Evolutionary conservation across 2,329 filamentous ascomycete species (phyloP).

Genomic region (Chalaropsis thielavioides): DNA sequence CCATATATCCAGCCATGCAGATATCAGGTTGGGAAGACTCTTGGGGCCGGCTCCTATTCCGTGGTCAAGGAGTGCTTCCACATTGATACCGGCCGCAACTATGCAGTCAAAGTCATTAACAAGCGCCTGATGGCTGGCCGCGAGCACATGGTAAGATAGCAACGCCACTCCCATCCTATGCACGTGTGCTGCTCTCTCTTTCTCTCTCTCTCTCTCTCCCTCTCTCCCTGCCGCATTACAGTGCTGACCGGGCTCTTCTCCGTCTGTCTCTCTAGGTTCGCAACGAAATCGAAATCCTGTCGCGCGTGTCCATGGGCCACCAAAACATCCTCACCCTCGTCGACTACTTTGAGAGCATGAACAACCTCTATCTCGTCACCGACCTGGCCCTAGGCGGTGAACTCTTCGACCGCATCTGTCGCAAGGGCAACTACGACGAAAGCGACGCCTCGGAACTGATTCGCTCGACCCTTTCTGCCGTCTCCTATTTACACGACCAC

Average conservation of each 20-base stretch:
- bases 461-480: constrained; percentile 86
- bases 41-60: constrained; percentile 92
- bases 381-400: constrained; percentile 93
- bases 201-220: no score
- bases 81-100: constrained; percentile 93
- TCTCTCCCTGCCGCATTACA: background rate
- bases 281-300: constrained; percentile 95
- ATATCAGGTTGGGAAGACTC: constrained; percentile 97
- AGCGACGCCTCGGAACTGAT: constrained; percentile 92
- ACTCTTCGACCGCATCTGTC: constrained; percentile 95
- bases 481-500: constrained; percentile 95
- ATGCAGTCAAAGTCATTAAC: constrained; percentile 98
- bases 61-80: constrained; percentile 98
- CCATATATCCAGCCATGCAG: constrained; percentile 82
- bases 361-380: constrained; percentile 96
- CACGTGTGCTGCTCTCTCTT: no score
- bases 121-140: constrained; percentile 94
- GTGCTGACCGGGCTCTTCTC: background rate
- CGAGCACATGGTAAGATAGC: constrained; percentile 74
- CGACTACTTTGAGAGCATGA: constrained; percentile 99
- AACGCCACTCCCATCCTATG: background rate
- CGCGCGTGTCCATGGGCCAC: constrained; percentile 97
- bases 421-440: constrained; percentile 97
- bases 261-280: constrained; percentile 47
- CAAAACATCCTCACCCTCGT: constrained; percentile 95